A percentile compares a stretch with the other conserved stretches of the same genome.
These are phyloP conservation scores for Salix koriyanagi DNA, from an alignment of 345 rosid species.

Conservation along the genomic window DNA sequence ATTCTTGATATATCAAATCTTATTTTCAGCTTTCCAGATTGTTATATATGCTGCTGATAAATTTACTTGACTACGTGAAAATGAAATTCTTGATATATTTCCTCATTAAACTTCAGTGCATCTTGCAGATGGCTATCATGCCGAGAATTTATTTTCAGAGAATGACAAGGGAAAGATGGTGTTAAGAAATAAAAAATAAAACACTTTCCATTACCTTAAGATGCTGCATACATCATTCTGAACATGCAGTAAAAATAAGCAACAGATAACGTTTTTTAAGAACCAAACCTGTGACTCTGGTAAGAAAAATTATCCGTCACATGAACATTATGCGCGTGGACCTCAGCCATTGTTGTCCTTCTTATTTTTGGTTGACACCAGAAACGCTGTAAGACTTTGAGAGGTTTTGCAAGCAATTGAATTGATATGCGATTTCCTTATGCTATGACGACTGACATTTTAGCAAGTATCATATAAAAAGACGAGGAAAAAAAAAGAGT, in stretches of 20 bases:
- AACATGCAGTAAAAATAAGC: neutral
- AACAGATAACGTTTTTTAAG: neutral
- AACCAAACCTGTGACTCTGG: no score
- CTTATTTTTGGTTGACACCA: neutral
- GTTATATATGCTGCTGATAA: no score
- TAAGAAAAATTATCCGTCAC: neutral
- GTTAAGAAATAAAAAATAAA: no score
- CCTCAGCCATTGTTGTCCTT: neutral
- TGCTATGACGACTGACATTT: neutral
- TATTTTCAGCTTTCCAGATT: no score
- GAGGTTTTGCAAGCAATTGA: neutral
- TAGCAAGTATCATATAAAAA: neutral
- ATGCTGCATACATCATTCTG: no score
- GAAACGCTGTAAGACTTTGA: neutral
- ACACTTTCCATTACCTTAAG: no score
- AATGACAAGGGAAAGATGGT: no score
- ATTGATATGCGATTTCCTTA: neutral
- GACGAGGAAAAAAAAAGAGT: neutral
- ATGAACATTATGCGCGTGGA: neutral
- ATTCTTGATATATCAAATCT: no score
- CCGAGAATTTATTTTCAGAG: neutral
- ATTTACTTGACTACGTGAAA: no score
- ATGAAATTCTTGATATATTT: neutral
- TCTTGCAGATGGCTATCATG: neutral
- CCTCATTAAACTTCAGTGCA: neutral